Evolutionary conservation across 2,329 filamentous ascomycete species (phyloP), one percentile per base, ranked within the genome.

Genomic region (Metarhizium anisopliae): DNA sequence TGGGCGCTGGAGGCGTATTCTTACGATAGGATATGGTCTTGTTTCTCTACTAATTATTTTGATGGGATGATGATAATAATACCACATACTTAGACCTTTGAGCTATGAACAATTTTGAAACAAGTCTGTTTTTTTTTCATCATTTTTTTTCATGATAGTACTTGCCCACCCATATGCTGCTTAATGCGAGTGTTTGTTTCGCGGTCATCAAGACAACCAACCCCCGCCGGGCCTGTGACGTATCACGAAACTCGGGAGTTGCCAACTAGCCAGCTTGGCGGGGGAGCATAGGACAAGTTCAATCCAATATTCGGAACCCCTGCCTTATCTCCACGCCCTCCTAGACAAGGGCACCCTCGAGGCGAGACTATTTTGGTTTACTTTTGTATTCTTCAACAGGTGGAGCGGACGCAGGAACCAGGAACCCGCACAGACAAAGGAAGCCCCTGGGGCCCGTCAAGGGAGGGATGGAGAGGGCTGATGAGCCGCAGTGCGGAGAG

Each of bases 51-150:
- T 25, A 29, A 16, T 40, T 45, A 47, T 49, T 56, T 38, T 36
- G 53, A 49, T 16, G 53, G 25, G 49, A 30, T 42, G 36, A 55
- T 54, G 14, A 55, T 58, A 60, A 58, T 58, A 60, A 58, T 58
- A 58, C 56, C 55, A 58, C 55, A 56, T 57, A 35, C 47, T 54
- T 58, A 60, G 42, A 43, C 32, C 32, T 43, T 30, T 40, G 42
- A 45, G 51, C 43, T 32, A 2, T 35, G 6, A 11, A 6, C 20
- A 42, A 20, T 35, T 32, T 45, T 50, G 32, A 7, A 35, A 35
- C 32, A 35, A 8, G 40, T 42, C 40, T 13, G 6, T 16, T 42
- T 18, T 42, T 42, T 25, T 25, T 20, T 3, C 20, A 20, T 20
- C 20, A 20, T 6, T 42, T 42, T 42, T 42, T 14, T 25, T 25